These are phyloP conservation scores for Pelagophyceae sp. DNA, from an alignment of 352 stramenopile species.

Conservation along the genomic window DNA sequence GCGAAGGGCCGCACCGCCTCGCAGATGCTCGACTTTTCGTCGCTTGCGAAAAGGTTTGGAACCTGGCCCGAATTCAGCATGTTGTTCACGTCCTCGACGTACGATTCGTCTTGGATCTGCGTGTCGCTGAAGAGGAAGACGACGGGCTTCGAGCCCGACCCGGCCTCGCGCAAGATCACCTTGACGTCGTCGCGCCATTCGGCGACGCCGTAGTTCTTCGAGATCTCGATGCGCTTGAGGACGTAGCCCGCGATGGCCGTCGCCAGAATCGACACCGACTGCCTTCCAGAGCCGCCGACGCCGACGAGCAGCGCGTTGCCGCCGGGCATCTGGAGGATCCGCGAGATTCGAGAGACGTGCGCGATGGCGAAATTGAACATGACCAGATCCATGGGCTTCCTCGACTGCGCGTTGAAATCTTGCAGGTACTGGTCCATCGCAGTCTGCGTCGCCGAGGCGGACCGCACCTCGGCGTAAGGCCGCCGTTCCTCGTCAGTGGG, in stretches of 20 bases:
- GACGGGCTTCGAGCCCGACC: slow-evolving; percentile 66
- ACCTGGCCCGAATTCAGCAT: slow-evolving; percentile 89
- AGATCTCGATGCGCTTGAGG: slow-evolving; percentile 82
- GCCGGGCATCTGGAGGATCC: slow-evolving; percentile 85
- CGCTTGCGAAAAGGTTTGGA: slow-evolving; percentile 83
- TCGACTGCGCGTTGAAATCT: slow-evolving; percentile 80
- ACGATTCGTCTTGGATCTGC: slow-evolving; percentile 87
- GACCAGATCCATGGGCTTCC: slow-evolving; percentile 87
- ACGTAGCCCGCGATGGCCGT: slow-evolving; percentile 82
- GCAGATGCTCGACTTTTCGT: slow-evolving; percentile 76
- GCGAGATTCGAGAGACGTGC: slow-evolving; percentile 76
- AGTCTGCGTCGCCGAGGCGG: slow-evolving; percentile 63
- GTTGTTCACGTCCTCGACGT: slow-evolving; percentile 91
- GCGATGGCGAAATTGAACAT: slow-evolving; percentile 94
- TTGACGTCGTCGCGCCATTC: slow-evolving; percentile 91
- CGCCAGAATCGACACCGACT: slow-evolving; percentile 76
- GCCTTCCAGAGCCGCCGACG: slow-evolving; percentile 77
- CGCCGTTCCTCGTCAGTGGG: slow-evolving; percentile 34
- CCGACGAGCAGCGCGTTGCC: slow-evolving; percentile 82
- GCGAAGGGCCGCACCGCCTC: slow-evolving; percentile 74
- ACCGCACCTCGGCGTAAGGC: slow-evolving; percentile 40
- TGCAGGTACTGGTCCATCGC: slow-evolving; percentile 74
- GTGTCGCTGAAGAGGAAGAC: slow-evolving; percentile 89
- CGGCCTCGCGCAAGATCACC: slow-evolving; percentile 73
- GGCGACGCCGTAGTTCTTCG: slow-evolving; percentile 81